Evolutionary conservation across 1,284 basidiomycete species (phyloP).

Genomic region (Psilocybe mexicana): DNA sequence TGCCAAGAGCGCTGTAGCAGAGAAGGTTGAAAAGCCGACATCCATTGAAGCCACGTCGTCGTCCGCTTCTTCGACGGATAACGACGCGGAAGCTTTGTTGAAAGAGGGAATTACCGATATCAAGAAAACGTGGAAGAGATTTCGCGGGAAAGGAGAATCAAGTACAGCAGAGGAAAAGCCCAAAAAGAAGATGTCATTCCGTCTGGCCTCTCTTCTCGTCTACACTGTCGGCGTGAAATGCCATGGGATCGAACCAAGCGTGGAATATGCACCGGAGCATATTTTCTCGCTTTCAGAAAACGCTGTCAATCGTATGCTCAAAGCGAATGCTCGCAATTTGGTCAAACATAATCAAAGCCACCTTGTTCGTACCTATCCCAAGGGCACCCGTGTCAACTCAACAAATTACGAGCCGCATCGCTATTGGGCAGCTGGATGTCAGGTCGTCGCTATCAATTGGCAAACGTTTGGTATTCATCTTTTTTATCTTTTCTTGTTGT

Average conservation of each 20-base stretch:
- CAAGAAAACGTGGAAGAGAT: slow-evolving; percentile 25
- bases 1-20: slow-evolving; percentile 15
- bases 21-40: slow-evolving; percentile 8
- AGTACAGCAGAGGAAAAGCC: neutral
- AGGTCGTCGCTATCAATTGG: slow-evolving; percentile 97
- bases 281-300: slow-evolving; percentile 93
- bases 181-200: slow-evolving; percentile 59
- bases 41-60: slow-evolving; percentile 20
- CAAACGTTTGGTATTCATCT: slow-evolving; percentile 78
- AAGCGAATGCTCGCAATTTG: slow-evolving; percentile 61
- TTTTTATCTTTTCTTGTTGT: neutral
- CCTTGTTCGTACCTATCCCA: slow-evolving; percentile 89
- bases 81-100: slow-evolving; percentile 16
- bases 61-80: slow-evolving; percentile 19
- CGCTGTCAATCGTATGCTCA: slow-evolving; percentile 67
- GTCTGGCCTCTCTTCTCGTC: slow-evolving; percentile 77
- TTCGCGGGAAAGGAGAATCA: slow-evolving; percentile 16
- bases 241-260: slow-evolving; percentile 91
- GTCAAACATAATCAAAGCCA: slow-evolving; percentile 91
- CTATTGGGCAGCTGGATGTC: slow-evolving; percentile 89
- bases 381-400: slow-evolving; percentile 77
- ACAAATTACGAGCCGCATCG: slow-evolving; percentile 90
- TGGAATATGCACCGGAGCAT: slow-evolving; percentile 85
- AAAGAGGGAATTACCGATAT: slow-evolving; percentile 20
- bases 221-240: slow-evolving; percentile 97